Conservation (phyloP, 2,329 filamentous ascomycete species). For the Penicillium sp. region DNA sequence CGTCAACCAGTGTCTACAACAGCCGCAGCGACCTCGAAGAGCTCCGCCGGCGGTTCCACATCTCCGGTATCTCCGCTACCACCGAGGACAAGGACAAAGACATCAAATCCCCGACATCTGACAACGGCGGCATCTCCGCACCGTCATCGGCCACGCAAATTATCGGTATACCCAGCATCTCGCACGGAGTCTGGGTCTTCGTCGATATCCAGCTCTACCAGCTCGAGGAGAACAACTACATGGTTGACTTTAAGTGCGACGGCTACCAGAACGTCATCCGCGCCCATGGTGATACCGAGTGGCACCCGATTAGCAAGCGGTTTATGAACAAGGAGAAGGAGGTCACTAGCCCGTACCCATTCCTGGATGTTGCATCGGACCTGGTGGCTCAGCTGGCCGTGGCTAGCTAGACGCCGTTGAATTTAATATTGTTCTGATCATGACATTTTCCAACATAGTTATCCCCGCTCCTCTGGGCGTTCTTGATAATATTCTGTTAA, state of each 20-base stretch:
- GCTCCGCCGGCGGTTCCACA: slow-evolving; percentile 41
- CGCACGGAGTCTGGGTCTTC: slow-evolving; percentile 83
- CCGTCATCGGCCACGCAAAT: slow-evolving; percentile 41
- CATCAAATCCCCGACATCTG: slow-evolving; percentile 31
- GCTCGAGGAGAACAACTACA: slow-evolving; percentile 87
- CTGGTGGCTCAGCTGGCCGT: slow-evolving; percentile 92
- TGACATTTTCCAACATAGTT: slow-evolving; percentile 9
- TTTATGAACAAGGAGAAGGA: slow-evolving; percentile 80
- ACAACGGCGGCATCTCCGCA: slow-evolving; percentile 34
- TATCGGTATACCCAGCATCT: slow-evolving; percentile 43
- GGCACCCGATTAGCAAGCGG: slow-evolving; percentile 51
- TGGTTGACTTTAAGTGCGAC: slow-evolving; percentile 98
- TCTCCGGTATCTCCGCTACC: slow-evolving; percentile 35
- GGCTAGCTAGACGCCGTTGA: slow-evolving; percentile 56
- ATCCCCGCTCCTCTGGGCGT: background rate
- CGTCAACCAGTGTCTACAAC: slow-evolving; percentile 40
- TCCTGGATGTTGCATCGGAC: slow-evolving; percentile 88
- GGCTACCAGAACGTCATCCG: slow-evolving; percentile 89
- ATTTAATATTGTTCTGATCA: slow-evolving; percentile 9
- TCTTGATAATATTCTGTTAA: background rate
- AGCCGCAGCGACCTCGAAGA: slow-evolving; percentile 46
- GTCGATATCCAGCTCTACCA: slow-evolving; percentile 96
- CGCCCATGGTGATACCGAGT: slow-evolving; percentile 46
- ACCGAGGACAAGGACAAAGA: slow-evolving; percentile 34
- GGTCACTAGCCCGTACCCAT: slow-evolving; percentile 92